Percentiles rank a stretch among this genome's conserved stretches.
phyloP scores from a whole-genome alignment of 352 stramenopile genomes.

The Globisporangium nunn region DNA sequence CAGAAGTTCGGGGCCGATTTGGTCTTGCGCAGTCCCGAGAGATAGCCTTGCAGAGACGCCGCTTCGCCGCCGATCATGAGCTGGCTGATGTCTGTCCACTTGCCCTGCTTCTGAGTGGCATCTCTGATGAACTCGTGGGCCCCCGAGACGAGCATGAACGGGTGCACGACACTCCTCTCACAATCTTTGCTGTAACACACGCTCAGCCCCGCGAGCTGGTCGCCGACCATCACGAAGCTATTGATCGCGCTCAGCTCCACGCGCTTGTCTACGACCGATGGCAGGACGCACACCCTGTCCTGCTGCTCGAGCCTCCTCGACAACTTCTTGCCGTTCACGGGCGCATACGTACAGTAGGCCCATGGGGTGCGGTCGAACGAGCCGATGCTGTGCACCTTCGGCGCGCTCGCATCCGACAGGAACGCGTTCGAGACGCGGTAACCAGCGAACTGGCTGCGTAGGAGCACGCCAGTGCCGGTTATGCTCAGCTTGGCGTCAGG shows the following conservation, averaged over 20 bases:
- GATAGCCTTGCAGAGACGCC: conserved; percentile 17
- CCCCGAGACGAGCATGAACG: conserved; percentile 17
- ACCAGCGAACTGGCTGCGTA: conserved; percentile 7
- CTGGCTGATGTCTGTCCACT: conserved; percentile 11
- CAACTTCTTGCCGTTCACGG: conserved; percentile 1
- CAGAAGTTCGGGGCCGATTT: conserved; percentile 21
- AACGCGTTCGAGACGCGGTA: conserved; percentile 16
- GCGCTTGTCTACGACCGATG: conserved; percentile 10
- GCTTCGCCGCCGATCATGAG: conserved; percentile 16
- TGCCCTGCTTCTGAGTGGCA: conserved; percentile 12
- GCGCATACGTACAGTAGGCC: conserved; percentile 12
- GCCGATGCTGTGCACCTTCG: conserved; percentile 8
- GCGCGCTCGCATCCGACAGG: conserved; percentile 1
- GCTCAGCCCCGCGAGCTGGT: conserved; percentile 23
- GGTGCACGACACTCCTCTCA: conserved; percentile 9
- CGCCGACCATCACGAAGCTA: conserved; percentile 20
- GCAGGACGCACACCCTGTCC: conserved; percentile 17
- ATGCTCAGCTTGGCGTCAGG: neutral
- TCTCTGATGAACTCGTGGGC: conserved; percentile 15
- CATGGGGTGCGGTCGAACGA: conserved; percentile 16
- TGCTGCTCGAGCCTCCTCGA: neutral
- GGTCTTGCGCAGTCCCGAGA: conserved; percentile 18
- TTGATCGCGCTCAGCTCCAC: conserved; percentile 9
- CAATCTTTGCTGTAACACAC: conserved; percentile 6
- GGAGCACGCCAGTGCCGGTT: conserved; percentile 12